Percentiles rank a stretch among this genome's conserved stretches.
Conservation (phyloP, 2,329 filamentous ascomycete genomes). For the Calonectria ilicicola region DNA sequence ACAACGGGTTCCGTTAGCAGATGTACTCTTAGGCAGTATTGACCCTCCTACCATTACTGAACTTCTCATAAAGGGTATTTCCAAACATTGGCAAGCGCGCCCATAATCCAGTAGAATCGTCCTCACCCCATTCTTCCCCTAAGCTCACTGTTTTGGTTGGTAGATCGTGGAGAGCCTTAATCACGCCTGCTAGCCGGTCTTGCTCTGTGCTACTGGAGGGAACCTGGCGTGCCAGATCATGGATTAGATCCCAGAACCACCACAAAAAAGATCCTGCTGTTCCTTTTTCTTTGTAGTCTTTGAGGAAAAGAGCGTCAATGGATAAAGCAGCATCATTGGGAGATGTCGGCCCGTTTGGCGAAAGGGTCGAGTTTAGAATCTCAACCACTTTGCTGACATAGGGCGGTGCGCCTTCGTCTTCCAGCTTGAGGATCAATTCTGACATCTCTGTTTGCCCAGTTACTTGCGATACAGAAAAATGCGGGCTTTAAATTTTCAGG, state of each 20-base stretch:
- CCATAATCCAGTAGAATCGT: constrained; percentile 13
- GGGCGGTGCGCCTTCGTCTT: constrained; percentile 15
- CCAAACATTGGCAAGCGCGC: constrained; percentile 18
- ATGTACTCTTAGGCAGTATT: not conserved
- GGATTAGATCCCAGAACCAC: constrained; percentile 40
- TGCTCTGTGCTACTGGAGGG: constrained; percentile 31
- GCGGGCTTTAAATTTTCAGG: not conserved
- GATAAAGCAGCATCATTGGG: not conserved
- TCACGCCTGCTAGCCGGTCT: constrained; percentile 16
- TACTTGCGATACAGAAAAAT: not conserved
- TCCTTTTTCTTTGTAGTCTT: not conserved
- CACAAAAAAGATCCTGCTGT: constrained; percentile 29
- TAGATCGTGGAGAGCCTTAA: constrained; percentile 19
- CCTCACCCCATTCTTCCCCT: not conserved
- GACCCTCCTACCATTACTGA: not conserved
- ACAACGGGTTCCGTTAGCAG: not conserved
- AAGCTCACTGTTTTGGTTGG: constrained; percentile 9
- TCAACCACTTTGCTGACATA: constrained; percentile 20
- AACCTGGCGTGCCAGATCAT: constrained; percentile 34
- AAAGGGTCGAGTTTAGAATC: constrained; percentile 20
- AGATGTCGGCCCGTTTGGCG: not conserved
- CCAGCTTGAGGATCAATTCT: not conserved
- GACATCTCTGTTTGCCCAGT: not conserved
- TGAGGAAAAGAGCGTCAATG: constrained; percentile 15
- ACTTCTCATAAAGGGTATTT: constrained; percentile 9